Percentiles rank a stretch among this genome's conserved stretches.
phyloP scores from a whole-genome alignment of 75 land plant genomes.

The Sequoiadendron giganteum region DNA sequence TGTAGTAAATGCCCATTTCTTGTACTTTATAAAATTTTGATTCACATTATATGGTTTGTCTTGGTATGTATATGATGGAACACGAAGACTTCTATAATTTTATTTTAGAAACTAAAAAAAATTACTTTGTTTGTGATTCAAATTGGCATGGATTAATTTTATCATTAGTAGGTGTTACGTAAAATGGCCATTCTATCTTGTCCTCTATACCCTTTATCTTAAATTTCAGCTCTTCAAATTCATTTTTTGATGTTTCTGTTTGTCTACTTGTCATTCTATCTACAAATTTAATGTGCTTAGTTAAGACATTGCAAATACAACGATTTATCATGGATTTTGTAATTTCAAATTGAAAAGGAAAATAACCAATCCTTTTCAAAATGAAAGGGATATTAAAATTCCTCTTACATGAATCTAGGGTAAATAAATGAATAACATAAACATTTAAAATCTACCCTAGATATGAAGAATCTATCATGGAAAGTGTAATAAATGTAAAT shows the following conservation, averaged over 20 bases:
- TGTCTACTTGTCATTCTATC: not conserved
- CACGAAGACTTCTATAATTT: not conserved
- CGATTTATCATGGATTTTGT: not conserved
- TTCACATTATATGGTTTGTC: not conserved
- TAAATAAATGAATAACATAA: too few relatives aligned
- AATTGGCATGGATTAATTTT: not conserved
- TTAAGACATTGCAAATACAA: not conserved
- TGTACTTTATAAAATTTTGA: not conserved
- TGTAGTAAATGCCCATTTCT: not conserved
- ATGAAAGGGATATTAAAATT: too few relatives aligned
- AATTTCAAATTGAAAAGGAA: not conserved
- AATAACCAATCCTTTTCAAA: too few relatives aligned
- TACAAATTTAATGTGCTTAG: not conserved
- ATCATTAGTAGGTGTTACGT: not conserved
- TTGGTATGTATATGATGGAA: not conserved
- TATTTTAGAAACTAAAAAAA: not conserved
- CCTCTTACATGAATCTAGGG: too few relatives aligned
- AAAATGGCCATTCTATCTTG: not conserved
- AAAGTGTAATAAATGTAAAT: too few relatives aligned
- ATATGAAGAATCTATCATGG: too few relatives aligned
- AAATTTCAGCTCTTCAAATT: not conserved
- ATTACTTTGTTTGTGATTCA: not conserved
- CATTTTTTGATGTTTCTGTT: not conserved
- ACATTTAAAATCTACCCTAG: too few relatives aligned
- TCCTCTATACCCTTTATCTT: not conserved